A percentile compares a stretch with the other conserved stretches of the same genome.
Conservation (phyloP, 352 stramenopile species). For the Peronospora farinosa region DNA sequence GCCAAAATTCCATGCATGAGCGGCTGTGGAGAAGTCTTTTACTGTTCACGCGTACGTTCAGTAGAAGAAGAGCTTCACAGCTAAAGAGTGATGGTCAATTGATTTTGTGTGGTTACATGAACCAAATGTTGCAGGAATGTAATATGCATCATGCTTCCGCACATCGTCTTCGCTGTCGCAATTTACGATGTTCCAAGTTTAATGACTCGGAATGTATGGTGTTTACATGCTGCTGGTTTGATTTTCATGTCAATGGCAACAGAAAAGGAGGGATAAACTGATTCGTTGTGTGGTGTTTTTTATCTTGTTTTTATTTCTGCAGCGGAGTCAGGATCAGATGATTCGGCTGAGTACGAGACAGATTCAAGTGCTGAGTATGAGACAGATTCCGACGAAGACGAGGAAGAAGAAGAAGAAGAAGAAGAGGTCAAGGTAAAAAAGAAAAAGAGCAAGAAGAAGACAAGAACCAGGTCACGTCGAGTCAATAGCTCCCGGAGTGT, state of each 20-base stretch:
- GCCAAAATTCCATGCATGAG: conserved; percentile 86
- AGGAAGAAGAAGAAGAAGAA: conserved; percentile 56
- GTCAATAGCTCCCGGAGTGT: conserved; percentile 44
- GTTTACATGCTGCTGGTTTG: too few species aligned
- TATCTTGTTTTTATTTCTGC: conserved; percentile 4
- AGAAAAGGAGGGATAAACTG: neutral
- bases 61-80: neutral
- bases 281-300: neutral
- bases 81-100: neutral
- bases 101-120: neutral
- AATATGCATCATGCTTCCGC: conserved; percentile 84
- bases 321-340: conserved; percentile 75
- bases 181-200: conserved; percentile 85
- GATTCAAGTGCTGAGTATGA: conserved; percentile 48
- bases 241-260: too few species aligned
- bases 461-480: conserved; percentile 31
- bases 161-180: conserved; percentile 80
- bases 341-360: conserved; percentile 71
- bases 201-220: conserved; percentile 82
- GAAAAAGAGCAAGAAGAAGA: conserved; percentile 52
- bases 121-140: conserved; percentile 46
- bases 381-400: conserved; percentile 51
- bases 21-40: conserved; percentile 81
- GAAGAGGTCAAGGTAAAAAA: conserved; percentile 69
- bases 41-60: conserved; percentile 65